Percentiles rank a stretch among this genome's conserved stretches.
Conservation (phyloP, 1,139 yeast species). For the Geotrichum histeridarum region DNA sequence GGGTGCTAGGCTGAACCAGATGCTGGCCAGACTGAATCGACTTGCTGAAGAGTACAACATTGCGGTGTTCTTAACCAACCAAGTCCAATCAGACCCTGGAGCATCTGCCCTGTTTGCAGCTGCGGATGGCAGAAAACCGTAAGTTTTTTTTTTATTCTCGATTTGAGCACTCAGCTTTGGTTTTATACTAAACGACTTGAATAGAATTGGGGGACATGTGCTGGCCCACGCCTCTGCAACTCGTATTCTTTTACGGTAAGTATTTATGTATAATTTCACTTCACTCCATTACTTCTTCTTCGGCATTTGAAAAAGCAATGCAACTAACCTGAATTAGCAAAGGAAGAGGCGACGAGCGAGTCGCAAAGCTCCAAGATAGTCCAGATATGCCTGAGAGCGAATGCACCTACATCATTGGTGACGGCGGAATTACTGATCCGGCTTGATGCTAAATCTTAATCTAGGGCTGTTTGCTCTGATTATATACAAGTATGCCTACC, state of each 20-base stretch:
- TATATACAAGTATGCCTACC: not conserved
- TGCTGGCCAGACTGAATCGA: constrained; percentile 48
- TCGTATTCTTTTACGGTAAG: constrained; percentile 44
- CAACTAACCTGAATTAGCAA: constrained; percentile 37
- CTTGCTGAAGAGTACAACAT: constrained; percentile 56
- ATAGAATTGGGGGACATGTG: constrained; percentile 55
- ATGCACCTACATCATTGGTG: constrained; percentile 50
- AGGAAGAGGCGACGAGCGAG: constrained; percentile 63
- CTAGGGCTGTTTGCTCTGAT: not conserved
- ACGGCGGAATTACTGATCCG: constrained; percentile 51
- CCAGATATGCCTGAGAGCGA: constrained; percentile 61
- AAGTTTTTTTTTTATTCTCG: constrained; percentile 20
- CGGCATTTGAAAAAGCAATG: not conserved
- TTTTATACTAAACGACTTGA: too few relatives aligned
- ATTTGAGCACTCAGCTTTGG: too few relatives aligned
- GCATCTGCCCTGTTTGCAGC: constrained; percentile 60
- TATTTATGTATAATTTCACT: too few relatives aligned
- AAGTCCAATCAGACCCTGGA: constrained; percentile 65
- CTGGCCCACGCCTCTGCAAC: constrained; percentile 64
- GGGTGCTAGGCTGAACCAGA: constrained; percentile 45
- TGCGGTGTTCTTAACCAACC: constrained; percentile 57
- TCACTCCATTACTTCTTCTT: not conserved
- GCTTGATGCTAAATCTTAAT: constrained; percentile 25
- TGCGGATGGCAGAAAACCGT: constrained; percentile 61
- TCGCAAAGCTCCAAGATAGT: constrained; percentile 55